These are phyloP conservation scores for Hericium rajendrae DNA, from an alignment of 768 basidiomycete species.

Conservation along the genomic window DNA sequence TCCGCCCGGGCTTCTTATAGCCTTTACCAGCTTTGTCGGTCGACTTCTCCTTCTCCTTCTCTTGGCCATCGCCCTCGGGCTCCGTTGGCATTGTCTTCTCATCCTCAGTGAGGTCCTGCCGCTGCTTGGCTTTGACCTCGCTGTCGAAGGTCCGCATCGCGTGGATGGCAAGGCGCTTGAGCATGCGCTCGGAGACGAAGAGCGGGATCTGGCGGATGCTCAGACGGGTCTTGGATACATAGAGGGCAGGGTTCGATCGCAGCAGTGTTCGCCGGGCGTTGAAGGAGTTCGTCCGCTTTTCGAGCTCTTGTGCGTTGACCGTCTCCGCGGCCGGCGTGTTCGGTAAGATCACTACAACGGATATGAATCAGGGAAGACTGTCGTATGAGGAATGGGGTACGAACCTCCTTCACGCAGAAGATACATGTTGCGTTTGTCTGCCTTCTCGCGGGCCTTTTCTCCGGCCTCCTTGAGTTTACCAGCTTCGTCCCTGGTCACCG, in stretches of 20 bases:
- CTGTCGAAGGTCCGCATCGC: conserved; percentile 69
- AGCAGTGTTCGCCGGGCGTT: conserved; percentile 77
- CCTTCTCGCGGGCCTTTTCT: conserved; percentile 76
- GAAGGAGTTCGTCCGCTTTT: conserved; percentile 78
- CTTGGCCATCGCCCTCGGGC: conserved; percentile 18
- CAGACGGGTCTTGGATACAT: conserved; percentile 89
- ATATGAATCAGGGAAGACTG: not conserved
- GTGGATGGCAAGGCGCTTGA: conserved; percentile 82
- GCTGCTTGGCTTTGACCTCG: conserved; percentile 56
- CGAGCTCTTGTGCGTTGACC: conserved; percentile 67
- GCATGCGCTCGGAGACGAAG: conserved; percentile 80
- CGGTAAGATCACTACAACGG: conserved; percentile 70
- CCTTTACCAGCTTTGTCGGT: conserved; percentile 19
- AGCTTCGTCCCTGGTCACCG: conserved; percentile 86
- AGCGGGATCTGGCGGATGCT: conserved; percentile 89
- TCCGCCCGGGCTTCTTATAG: conserved; percentile 21
- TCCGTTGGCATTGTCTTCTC: conserved; percentile 47
- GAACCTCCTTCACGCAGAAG: conserved; percentile 91
- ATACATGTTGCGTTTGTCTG: conserved; percentile 93
- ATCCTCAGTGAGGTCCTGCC: conserved; percentile 58
- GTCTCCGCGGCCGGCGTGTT: conserved; percentile 71
- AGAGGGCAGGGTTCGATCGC: conserved; percentile 87
- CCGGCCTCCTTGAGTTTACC: conserved; percentile 81
- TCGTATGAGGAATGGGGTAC: conserved; percentile 16
- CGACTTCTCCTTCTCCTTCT: conserved; percentile 15